Base-by-base conservation (phyloP, 352 stramenopile species). In the Pythium chondricola region DNA sequence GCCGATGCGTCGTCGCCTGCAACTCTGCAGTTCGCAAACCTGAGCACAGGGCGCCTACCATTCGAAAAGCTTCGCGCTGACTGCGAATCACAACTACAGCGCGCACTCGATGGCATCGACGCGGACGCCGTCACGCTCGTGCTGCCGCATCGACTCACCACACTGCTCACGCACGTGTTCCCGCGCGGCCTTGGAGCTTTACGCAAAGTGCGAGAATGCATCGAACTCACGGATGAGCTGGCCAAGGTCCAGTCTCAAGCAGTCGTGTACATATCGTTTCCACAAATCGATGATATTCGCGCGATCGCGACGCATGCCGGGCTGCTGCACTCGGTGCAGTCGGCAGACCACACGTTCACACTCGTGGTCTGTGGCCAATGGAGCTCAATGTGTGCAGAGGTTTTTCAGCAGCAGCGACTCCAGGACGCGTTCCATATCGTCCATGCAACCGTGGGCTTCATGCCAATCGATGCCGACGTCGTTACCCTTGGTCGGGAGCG, bases 101-200 rank as follows among this genome's bases (percentile, higher is more conserved):
- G 69, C 49, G 43, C 66, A 11, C 61, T 85, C 47, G 46, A 55
- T 11, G 56, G 67, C 22, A 50, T 71, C 9, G 50, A 63, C 21
- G 58, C 63, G 3, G 46, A 43, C 22, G 16, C 9, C 14, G 60
- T 80, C 47, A 71, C 71, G 25, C 58, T 85, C 24, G 73, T 88
- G 58, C 58, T 85, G 33, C 61, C 71, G 17, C 74, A 70, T 29
- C 69, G 76, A 2, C 40, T 88, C 21, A 70, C 69, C 22, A 64
- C 69, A 47, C 58, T 88, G 39, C 59, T 88, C 27, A 75, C 73
- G 22, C 72, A 87, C 43, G 65, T 88, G 33, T 76, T 85, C 26
- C 59, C 77, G 4, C 47, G 68, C 30, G 76, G 73, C 1, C 52
- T 61, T 10, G 53, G 77, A 2, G 51, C 62, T 2, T 43, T 79